These are phyloP conservation scores for Boletus albobrunnescens DNA, from an alignment of 1,284 basidiomycete genomes.

Conservation along the genomic window DNA sequence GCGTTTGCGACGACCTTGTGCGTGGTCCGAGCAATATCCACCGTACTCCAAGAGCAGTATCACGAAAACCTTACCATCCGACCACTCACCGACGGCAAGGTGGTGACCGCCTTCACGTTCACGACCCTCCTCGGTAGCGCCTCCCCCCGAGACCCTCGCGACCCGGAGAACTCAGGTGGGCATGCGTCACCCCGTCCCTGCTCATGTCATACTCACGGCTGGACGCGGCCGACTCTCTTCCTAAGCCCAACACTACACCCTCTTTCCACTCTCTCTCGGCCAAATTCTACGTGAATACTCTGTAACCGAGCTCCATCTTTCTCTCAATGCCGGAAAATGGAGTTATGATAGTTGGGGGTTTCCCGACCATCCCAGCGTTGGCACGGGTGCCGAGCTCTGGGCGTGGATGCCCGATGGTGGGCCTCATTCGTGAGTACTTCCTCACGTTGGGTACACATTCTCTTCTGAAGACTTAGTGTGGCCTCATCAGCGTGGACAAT, in stretches of 20 bases:
- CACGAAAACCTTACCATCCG: constrained; percentile 71
- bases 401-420: constrained; percentile 77
- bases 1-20: constrained; percentile 12
- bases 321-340: constrained; percentile 89
- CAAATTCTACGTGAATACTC: constrained; percentile 83
- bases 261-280: constrained; percentile 83
- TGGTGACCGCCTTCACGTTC: constrained; percentile 84
- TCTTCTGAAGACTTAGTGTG: not conserved
- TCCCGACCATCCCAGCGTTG: constrained; percentile 72
- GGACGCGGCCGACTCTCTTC: not conserved
- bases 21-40: constrained; percentile 1
- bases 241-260: constrained; percentile 72
- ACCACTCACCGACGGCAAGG: constrained; percentile 80
- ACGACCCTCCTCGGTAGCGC: constrained; percentile 57
- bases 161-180: constrained; percentile 45
- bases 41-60: constrained; percentile 43
- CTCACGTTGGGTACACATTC: not conserved
- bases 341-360: constrained; percentile 82
- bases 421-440: constrained; percentile 44
- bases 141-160: constrained; percentile 51
- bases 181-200: not conserved
- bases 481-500: constrained; percentile 53
- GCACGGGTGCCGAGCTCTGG: constrained; percentile 85
- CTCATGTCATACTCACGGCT: not conserved
- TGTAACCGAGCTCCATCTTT: constrained; percentile 82